phyloP scores from a whole-genome alignment of 1,284 basidiomycete genomes.

The Sanghuangporus baumii region DNA sequence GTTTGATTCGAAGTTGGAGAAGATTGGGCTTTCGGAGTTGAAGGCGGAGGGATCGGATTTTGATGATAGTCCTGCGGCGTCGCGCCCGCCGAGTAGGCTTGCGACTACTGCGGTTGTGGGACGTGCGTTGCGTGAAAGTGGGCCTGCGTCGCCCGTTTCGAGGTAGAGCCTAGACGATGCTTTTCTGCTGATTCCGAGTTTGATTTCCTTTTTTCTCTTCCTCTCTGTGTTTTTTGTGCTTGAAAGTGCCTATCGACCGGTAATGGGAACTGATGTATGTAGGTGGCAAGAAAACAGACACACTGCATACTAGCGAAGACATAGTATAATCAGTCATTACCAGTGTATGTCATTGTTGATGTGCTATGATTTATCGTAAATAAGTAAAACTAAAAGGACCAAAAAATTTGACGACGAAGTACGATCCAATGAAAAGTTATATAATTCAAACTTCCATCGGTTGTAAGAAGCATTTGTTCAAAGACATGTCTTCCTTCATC shows the following conservation, averaged over 20 bases:
- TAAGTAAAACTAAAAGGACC: too few relatives aligned
- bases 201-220: too few relatives aligned
- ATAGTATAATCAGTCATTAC: too few relatives aligned
- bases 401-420: too few relatives aligned
- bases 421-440: neutral
- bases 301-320: too few relatives aligned
- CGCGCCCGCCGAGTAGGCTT: slow-evolving; percentile 1
- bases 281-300: neutral
- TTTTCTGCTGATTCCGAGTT: too few relatives aligned
- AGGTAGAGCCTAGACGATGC: neutral
- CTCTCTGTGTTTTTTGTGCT: too few relatives aligned
- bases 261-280: neutral
- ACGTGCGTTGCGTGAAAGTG: neutral
- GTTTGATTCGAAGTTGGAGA: slow-evolving; percentile 87
- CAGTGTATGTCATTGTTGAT: neutral
- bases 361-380: neutral
- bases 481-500: too few relatives aligned
- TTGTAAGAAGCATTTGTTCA: too few relatives aligned
- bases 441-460: neutral
- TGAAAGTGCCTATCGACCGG: too few relatives aligned
- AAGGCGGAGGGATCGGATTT: slow-evolving; percentile 44
- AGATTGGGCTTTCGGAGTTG: slow-evolving; percentile 75
- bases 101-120: neutral
- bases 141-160: neutral
- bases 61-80: slow-evolving; percentile 22